phyloP scores from a whole-genome alignment of 225 moss, liverwort and hornwort genomes.

The Polytrichum commune region DNA sequence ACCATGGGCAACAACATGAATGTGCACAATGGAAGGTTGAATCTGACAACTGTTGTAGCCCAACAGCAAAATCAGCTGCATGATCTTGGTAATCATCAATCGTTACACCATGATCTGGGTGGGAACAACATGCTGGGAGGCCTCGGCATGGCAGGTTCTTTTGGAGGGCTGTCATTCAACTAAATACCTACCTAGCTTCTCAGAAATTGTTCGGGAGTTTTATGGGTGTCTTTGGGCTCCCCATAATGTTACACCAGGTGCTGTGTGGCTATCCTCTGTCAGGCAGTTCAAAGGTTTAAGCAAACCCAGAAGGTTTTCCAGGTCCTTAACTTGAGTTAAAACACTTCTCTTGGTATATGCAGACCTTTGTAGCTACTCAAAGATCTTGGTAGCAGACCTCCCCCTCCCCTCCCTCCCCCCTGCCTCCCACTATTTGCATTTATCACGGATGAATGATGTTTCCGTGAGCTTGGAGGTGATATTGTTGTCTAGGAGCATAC shows the following conservation, averaged over 20 bases:
- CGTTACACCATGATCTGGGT: slow-evolving; percentile 76
- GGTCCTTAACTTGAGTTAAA: background rate
- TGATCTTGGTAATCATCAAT: slow-evolving; percentile 48
- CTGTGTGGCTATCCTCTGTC: background rate
- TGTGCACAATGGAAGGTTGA: slow-evolving; percentile 75
- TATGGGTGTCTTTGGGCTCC: slow-evolving; percentile 4
- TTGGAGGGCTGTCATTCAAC: slow-evolving; percentile 80
- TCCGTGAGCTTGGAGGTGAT: slow-evolving; percentile 3
- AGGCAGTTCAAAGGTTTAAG: background rate
- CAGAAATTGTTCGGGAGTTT: background rate
- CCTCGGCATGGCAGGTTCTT: slow-evolving; percentile 71
- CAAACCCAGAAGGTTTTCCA: background rate
- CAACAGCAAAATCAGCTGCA: slow-evolving; percentile 79
- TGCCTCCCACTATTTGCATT: background rate
- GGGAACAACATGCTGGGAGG: slow-evolving; percentile 73
- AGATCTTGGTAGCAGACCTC: slow-evolving; percentile 2
- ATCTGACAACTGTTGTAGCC: slow-evolving; percentile 65
- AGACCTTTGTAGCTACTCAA: background rate
- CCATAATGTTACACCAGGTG: background rate
- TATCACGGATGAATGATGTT: slow-evolving; percentile 7
- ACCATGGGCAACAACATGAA: slow-evolving; percentile 44
- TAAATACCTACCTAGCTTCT: slow-evolving; percentile 39
- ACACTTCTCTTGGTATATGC: background rate
- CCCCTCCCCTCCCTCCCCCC: too few species aligned
- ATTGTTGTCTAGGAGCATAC: slow-evolving; percentile 2